phyloP scores from a whole-genome alignment of 768 basidiomycete genomes.

The Rossbeevera mucosa region DNA sequence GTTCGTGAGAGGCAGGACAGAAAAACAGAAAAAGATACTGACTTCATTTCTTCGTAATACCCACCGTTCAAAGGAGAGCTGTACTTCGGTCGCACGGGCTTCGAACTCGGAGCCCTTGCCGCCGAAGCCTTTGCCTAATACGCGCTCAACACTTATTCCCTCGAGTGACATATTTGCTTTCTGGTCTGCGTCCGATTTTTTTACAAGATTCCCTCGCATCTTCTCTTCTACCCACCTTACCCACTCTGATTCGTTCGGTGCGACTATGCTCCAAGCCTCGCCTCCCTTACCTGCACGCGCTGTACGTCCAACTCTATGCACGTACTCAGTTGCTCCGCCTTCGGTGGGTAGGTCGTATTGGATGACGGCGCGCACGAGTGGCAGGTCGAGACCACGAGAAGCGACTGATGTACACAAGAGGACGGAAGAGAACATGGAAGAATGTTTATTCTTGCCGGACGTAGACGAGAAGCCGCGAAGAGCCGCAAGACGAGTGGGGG shows the following conservation, averaged over 20 bases:
- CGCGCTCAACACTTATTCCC: conserved; percentile 59
- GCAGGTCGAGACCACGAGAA: conserved; percentile 95
- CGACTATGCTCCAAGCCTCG: conserved; percentile 91
- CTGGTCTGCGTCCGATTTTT: conserved; percentile 24
- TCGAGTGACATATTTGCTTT: conserved; percentile 48
- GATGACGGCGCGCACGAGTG: conserved; percentile 87
- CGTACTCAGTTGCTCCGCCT: conserved; percentile 92
- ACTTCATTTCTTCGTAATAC: conserved; percentile 72
- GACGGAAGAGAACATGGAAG: conserved; percentile 51
- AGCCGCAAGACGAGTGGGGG: conserved; percentile 72
- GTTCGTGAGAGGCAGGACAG: conserved; percentile 3
- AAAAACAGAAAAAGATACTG: conserved; percentile 21
- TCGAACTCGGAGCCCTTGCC: conserved; percentile 80
- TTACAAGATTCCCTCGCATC: conserved; percentile 55
- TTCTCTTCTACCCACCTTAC: conserved; percentile 82
- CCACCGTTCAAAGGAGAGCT: conserved; percentile 94
- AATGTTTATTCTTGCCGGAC: conserved; percentile 28
- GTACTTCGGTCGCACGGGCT: conserved; percentile 89
- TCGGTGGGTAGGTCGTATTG: conserved; percentile 98
- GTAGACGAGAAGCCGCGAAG: conserved; percentile 72
- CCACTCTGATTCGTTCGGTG: conserved; percentile 86
- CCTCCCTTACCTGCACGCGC: conserved; percentile 95
- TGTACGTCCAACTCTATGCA: conserved; percentile 95
- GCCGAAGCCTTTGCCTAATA: conserved; percentile 81
- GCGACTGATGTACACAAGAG: conserved; percentile 96